Evolutionary conservation across 176 grass and related monocot species (phyloP).

Genomic region (Aegilops umbellulata): DNA sequence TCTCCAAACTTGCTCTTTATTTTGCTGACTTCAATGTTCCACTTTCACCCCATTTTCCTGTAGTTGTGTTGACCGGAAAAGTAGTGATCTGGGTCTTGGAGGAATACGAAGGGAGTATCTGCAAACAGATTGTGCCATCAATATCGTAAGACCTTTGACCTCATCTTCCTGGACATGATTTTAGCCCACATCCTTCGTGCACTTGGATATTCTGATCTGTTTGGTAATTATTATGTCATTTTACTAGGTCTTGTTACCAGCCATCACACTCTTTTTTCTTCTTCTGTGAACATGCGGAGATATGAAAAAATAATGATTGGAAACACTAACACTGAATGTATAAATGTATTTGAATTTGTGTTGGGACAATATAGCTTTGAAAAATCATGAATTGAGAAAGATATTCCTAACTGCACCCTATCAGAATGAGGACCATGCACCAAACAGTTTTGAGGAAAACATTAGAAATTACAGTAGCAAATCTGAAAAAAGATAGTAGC

Average conservation of each 20-base stretch:
- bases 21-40: slow-evolving; percentile 16
- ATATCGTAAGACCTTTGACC: slow-evolving; percentile 40
- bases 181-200: neutral
- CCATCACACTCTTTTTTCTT: neutral
- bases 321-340: neutral
- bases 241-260: no score
- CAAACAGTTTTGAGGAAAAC: neutral
- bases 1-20: slow-evolving; percentile 1
- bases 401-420: neutral
- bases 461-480: neutral
- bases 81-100: slow-evolving; percentile 81
- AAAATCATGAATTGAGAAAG: neutral
- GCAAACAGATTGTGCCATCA: slow-evolving; percentile 92
- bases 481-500: neutral
- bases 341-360: neutral
- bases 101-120: slow-evolving; percentile 79
- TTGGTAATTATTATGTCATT: neutral
- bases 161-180: neutral
- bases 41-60: slow-evolving; percentile 21
- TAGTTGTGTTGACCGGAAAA: slow-evolving; percentile 92
- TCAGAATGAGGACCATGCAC: neutral
- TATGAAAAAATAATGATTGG: neutral
- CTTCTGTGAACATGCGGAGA: neutral
- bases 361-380: neutral
- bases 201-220: neutral